Evolutionary conservation across 73 alveolate genomes (phyloP).

Genomic region (Blepharisma stoltei): DNA sequence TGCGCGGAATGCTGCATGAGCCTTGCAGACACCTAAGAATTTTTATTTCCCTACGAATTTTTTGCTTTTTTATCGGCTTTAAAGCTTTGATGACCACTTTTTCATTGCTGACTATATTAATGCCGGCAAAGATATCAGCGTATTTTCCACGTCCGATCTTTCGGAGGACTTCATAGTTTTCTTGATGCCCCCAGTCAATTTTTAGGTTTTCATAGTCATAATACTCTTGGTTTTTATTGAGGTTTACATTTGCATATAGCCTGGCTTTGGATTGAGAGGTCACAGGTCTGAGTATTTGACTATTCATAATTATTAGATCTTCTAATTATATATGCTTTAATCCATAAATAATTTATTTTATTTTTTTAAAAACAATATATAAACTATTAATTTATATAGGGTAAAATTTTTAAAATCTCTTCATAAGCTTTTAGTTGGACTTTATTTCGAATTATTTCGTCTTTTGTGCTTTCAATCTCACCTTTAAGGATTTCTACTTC

Average conservation of each 20-base stretch:
- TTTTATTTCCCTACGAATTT: constrained; percentile 92
- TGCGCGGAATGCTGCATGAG: constrained; percentile 87
- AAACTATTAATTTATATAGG: too few relatives aligned
- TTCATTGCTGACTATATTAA: constrained; percentile 70
- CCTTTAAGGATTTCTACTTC: too few relatives aligned
- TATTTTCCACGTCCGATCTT: constrained; percentile 96
- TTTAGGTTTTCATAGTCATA: constrained; percentile 73
- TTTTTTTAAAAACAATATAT: too few relatives aligned
- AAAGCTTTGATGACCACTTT: constrained; percentile 84
- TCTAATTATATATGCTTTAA: too few relatives aligned
- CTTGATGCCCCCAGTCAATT: constrained; percentile 80
- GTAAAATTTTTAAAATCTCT: too few relatives aligned
- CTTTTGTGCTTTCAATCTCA: too few relatives aligned
- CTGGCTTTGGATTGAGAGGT: constrained; percentile 16
- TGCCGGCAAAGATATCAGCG: constrained; percentile 96
- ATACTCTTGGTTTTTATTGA: constrained; percentile 63
- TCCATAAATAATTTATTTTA: too few relatives aligned
- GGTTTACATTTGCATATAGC: constrained; percentile 44
- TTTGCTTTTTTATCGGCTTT: constrained; percentile 94
- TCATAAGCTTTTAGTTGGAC: too few relatives aligned
- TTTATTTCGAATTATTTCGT: too few relatives aligned
- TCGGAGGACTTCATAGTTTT: constrained; percentile 84
- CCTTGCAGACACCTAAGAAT: constrained; percentile 90
- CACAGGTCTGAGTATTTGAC: too few relatives aligned
- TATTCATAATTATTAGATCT: too few relatives aligned